phyloP scores from a whole-genome alignment of 2,329 filamentous ascomycete genomes.

The Sarocladium brachiariae region DNA sequence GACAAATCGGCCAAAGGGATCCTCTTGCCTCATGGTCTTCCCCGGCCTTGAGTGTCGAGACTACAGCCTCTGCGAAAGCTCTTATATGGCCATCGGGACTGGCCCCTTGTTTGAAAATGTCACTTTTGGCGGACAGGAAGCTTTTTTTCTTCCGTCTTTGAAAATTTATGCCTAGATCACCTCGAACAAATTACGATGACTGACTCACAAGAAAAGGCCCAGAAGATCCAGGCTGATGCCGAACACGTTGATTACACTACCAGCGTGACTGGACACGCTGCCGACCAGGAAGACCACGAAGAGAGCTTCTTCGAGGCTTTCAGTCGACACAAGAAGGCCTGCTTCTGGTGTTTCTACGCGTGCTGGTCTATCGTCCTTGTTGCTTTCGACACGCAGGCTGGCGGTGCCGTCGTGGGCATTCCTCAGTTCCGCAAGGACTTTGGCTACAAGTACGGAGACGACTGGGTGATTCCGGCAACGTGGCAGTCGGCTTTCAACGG shows the following conservation, averaged over 20 bases:
- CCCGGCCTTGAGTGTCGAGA: no score
- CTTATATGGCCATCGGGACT: no score
- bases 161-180: background rate
- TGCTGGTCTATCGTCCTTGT: constrained; percentile 32
- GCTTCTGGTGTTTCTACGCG: constrained; percentile 30
- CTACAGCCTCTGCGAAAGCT: no score
- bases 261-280: constrained; percentile 14
- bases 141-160: background rate
- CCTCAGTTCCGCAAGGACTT: constrained; percentile 39
- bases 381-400: constrained; percentile 34
- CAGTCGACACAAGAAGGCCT: constrained; percentile 21
- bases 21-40: background rate
- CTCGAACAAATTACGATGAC: background rate
- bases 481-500: constrained; percentile 39
- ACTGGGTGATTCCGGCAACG: constrained; percentile 32
- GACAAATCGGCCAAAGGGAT: background rate
- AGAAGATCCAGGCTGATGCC: background rate
- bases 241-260: background rate
- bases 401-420: constrained; percentile 34
- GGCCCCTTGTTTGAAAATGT: no score
- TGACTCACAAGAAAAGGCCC: background rate
- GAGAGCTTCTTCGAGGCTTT: constrained; percentile 14
- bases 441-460: constrained; percentile 26
- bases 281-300: constrained; percentile 23
- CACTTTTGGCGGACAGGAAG: background rate